Evolutionary conservation across 805 yeast genomes (phyloP), one percentile per base, ranked within the genome.

Genomic region (Starmera pachycereana): DNA sequence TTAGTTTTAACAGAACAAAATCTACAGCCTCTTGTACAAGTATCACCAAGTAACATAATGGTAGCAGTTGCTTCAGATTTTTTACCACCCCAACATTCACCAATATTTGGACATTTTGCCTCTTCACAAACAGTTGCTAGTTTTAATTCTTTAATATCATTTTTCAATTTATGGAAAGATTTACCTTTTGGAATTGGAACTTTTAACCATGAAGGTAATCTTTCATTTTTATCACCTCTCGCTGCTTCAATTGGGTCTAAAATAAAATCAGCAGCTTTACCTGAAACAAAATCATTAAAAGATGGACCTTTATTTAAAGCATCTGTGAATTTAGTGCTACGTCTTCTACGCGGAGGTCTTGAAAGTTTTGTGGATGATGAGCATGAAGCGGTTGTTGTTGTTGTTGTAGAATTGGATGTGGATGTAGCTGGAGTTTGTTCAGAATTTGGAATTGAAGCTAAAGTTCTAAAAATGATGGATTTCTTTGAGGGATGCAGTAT

Each of bases 21-120:
- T 47, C 99, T 72, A 59, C 99, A 92, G n/a, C 99, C 99, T 64
- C 99, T 74, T 1, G 99, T 92, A 64, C 99, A 92, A 1, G 98
- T 92, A 54, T 92, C 99, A 45, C 99, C 99, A 74, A 92, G 72
- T 43, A 92, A 69, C 99, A 92, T 92, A 51, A 92, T 92, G 2
- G 99, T 92, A 6, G 96, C 96, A 8, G 96, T 87, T 4, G 98
- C 97, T 47, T 87, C 90, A 7, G 90, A 76, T 59, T 89, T 81
- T 22, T 67, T 60, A 28, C 98, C 98, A 41, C 98, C 97, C 99
- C 99, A 92, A 63, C 99, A 92, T 60, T 92, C 99, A 39, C 97
- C 96, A 46, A 92, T 92, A 60, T 92, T 92, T n/a, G 99, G 99
- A 63, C 99, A 92, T 56, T 92, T 81, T 5, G 98, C 98, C 56